phyloP scores from a whole-genome alignment of 768 basidiomycete species.

The Cystofilobasidium capitatum region DNA sequence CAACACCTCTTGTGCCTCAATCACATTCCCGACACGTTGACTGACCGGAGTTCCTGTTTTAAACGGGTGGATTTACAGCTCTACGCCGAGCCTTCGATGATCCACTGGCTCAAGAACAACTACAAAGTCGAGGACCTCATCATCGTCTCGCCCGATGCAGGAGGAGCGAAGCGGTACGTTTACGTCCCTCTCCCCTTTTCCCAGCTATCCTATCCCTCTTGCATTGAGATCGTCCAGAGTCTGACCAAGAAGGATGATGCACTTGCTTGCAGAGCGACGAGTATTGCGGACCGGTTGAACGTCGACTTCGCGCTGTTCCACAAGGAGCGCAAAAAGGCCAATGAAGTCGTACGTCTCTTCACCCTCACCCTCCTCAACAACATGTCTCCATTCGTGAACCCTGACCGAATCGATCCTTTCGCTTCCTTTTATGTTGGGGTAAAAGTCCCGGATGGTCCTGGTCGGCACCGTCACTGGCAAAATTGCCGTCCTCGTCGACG shows the following conservation, averaged over 20 bases:
- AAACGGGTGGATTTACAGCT: constrained; percentile 46
- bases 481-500: constrained; percentile 92
- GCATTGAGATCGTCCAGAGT: neutral
- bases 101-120: constrained; percentile 78
- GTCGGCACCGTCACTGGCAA: constrained; percentile 92
- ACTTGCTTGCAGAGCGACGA: constrained; percentile 58
- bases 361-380: neutral
- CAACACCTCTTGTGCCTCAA: neutral
- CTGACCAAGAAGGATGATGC: neutral
- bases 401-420: neutral
- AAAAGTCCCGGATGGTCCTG: constrained; percentile 52
- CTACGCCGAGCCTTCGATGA: constrained; percentile 90
- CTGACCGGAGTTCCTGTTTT: constrained; percentile 7
- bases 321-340: constrained; percentile 68
- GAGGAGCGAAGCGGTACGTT: constrained; percentile 90
- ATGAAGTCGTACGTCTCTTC: constrained; percentile 24
- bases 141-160: constrained; percentile 93
- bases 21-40: neutral
- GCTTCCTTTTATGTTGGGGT: neutral
- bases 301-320: constrained; percentile 95
- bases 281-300: constrained; percentile 88
- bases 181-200: neutral
- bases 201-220: neutral
- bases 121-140: constrained; percentile 83
- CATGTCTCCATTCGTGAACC: neutral